phyloP scores from a whole-genome alignment of 2,329 filamentous ascomycete genomes.

The Neofusicoccum kwambonambiense region DNA sequence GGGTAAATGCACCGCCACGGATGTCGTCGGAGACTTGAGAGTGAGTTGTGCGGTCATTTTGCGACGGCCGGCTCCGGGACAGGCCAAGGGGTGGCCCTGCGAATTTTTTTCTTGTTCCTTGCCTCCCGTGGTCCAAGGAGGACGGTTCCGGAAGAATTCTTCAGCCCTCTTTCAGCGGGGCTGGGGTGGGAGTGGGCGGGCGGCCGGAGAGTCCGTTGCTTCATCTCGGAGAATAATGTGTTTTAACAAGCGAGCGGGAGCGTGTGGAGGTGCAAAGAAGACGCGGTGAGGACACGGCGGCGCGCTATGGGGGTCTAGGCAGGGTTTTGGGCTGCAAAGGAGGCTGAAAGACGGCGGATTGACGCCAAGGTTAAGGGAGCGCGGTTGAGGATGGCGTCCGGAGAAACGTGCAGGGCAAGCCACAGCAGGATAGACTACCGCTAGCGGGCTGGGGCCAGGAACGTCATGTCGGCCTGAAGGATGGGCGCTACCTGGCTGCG shows the following conservation, averaged over 20 bases:
- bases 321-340: slow-evolving; percentile 1
- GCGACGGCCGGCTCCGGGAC: background rate
- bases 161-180: slow-evolving; percentile 14
- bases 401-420: slow-evolving; percentile 7
- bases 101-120: background rate
- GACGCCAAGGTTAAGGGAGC: background rate
- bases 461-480: background rate
- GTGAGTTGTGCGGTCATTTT: background rate
- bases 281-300: background rate
- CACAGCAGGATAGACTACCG: background rate
- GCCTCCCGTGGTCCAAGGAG: background rate
- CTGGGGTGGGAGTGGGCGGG: background rate
- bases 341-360: slow-evolving; percentile 1
- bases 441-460: background rate
- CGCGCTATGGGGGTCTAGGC: background rate
- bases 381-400: slow-evolving; percentile 8
- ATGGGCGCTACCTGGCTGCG: background rate
- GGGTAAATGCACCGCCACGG: slow-evolving; percentile 11
- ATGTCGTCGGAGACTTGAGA: background rate
- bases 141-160: background rate
- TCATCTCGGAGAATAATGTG: slow-evolving; percentile 12
- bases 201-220: background rate
- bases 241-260: slow-evolving; percentile 2
- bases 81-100: background rate
- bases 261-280: background rate